Conservation (phyloP, 495 filamentous ascomycete species). For the Podospora bellae-mahoneyi region DNA sequence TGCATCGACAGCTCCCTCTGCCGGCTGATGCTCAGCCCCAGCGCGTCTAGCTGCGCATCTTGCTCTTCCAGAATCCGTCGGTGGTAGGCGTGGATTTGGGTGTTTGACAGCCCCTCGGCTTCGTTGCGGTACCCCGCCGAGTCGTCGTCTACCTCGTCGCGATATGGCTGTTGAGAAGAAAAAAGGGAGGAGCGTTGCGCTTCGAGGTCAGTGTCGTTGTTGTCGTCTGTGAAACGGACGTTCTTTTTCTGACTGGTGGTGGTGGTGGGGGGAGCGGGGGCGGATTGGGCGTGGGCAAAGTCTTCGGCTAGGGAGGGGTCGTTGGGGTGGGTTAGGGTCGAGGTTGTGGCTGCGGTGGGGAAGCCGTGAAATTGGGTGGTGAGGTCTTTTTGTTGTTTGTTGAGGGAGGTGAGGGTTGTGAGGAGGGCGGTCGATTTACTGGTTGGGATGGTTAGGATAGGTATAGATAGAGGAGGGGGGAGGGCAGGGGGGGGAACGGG, state of each 20-base stretch:
- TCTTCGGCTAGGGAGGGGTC: conserved; percentile 62
- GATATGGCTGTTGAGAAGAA: conserved; percentile 38
- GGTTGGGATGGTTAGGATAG: background rate
- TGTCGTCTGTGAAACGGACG: conserved; percentile 69
- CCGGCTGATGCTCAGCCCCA: conserved; percentile 82
- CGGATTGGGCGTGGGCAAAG: conserved; percentile 58
- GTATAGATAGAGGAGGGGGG: conserved; percentile 2
- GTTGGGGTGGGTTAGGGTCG: conserved; percentile 59
- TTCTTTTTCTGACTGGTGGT: conserved; percentile 56
- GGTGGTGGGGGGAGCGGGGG: conserved; percentile 34
- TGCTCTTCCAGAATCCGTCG: conserved; percentile 74
- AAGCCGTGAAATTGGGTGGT: conserved; percentile 60
- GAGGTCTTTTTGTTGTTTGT: conserved; percentile 57
- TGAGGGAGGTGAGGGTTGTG: conserved; percentile 51
- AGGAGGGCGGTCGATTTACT: conserved; percentile 47
- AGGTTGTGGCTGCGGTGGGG: conserved; percentile 45
- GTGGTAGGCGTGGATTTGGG: conserved; percentile 86
- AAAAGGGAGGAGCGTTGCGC: conserved; percentile 55
- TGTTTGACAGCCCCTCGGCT: conserved; percentile 57
- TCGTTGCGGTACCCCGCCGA: conserved; percentile 55
- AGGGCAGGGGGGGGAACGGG: conserved; percentile 11
- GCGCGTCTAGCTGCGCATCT: conserved; percentile 84
- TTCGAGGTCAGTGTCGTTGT: conserved; percentile 47
- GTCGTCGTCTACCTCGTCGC: conserved; percentile 45
- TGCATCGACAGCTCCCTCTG: conserved; percentile 91